Percentiles rank a stretch among this genome's conserved stretches.
Conservation (phyloP, 345 rosid genomes). For the Conringia planisiliqua region DNA sequence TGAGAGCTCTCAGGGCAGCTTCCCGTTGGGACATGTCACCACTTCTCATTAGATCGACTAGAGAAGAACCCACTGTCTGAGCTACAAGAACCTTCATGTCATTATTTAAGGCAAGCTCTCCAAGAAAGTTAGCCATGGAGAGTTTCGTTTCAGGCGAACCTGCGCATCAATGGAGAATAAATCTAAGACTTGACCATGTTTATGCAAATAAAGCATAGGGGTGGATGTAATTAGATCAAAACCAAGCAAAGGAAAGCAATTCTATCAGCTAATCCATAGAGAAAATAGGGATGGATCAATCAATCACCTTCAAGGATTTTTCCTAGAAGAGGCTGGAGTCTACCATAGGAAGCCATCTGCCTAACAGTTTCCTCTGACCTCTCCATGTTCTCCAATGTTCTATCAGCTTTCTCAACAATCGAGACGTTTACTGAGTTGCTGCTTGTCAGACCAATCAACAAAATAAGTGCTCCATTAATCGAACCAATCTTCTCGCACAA, state of each 20-base stretch:
- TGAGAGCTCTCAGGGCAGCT: conserved; percentile 84
- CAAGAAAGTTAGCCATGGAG: conserved; percentile 85
- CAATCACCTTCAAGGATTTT: conserved; percentile 80
- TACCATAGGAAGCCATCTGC: conserved; percentile 93
- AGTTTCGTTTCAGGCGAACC: conserved; percentile 84
- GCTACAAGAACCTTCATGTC: conserved; percentile 85
- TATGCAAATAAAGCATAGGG: neutral
- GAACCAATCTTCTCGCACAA: conserved; percentile 95
- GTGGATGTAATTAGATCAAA: neutral
- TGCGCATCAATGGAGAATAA: conserved; percentile 34
- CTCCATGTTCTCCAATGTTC: conserved; percentile 80
- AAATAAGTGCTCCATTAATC: conserved; percentile 83
- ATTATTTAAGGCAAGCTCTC: conserved; percentile 75
- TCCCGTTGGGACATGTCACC: conserved; percentile 65
- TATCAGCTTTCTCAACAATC: conserved; percentile 86
- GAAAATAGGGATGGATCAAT: conserved; percentile 1
- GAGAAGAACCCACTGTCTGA: conserved; percentile 69
- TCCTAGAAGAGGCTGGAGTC: conserved; percentile 82
- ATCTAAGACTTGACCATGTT: neutral
- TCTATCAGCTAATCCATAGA: neutral
- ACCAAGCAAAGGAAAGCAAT: neutral
- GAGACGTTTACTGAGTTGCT: conserved; percentile 77
- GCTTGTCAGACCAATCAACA: conserved; percentile 87
- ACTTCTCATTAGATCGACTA: conserved; percentile 78
- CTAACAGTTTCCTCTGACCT: conserved; percentile 72